phyloP scores from a whole-genome alignment of 257 asterid genomes.

The Solanum habrochaites region DNA sequence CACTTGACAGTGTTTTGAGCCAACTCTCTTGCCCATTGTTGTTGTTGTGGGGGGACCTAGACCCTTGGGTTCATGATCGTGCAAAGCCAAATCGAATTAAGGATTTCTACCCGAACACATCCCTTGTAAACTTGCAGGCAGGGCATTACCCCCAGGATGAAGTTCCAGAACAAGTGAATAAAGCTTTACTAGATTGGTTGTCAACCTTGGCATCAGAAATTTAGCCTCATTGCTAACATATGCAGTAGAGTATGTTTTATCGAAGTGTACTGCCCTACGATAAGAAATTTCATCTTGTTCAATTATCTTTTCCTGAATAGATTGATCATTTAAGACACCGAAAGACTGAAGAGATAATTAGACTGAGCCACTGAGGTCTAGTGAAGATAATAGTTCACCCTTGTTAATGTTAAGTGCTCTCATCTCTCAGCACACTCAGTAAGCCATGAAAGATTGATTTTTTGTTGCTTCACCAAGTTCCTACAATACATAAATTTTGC shows the following conservation, averaged over 20 bases:
- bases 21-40: slow-evolving; percentile 72
- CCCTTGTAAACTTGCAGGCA: slow-evolving; percentile 64
- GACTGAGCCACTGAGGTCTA: neutral
- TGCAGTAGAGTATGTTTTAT: neutral
- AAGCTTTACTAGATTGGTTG: slow-evolving; percentile 76
- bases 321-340: neutral
- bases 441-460: neutral
- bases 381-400: neutral
- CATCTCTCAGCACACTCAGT: neutral
- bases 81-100: slow-evolving; percentile 65
- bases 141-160: slow-evolving; percentile 97
- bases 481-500: neutral
- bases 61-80: slow-evolving; percentile 79
- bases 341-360: neutral
- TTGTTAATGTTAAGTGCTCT: neutral
- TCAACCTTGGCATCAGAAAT: slow-evolving; percentile 14
- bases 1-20: slow-evolving; percentile 57
- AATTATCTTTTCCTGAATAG: neutral
- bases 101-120: slow-evolving; percentile 58
- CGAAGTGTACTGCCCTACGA: neutral
- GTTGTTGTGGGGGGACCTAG: slow-evolving; percentile 84
- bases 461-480: neutral
- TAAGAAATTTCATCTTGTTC: neutral
- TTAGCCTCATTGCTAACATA: neutral
- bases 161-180: slow-evolving; percentile 77